Evolutionary conservation across 768 basidiomycete genomes (phyloP), one percentile per base, ranked within the genome.

Genomic region (Leccinum imitatum): DNA sequence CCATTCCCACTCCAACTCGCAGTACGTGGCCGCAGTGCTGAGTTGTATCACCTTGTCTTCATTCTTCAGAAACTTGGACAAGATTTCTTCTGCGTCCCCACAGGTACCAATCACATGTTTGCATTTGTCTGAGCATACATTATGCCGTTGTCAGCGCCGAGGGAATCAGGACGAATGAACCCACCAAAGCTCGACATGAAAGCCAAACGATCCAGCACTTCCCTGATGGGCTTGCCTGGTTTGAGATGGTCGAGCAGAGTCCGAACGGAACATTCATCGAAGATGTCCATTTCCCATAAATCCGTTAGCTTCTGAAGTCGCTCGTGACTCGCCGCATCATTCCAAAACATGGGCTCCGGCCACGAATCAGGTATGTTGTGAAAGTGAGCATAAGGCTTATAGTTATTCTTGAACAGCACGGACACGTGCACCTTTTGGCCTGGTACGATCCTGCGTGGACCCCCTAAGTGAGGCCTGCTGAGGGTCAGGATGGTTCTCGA

Each of bases 361-460:
- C 72, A 73, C 14, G 56, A 48, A 30, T 63, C 61, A 4, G 61
- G 53, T 10, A 61, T 66, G 25, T 62, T 65, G 53, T 54, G 63
- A 55, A 73, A 73, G 21, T 21, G 64, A 1, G 69, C 71, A 46
- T 27, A 50, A 7, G 72, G 65, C 31, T 66, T 72, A 59, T 73
- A 73, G 27, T 73, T 66, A 47, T 61, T 58, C 59, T 68, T 74
- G 65, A 71, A 73, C 1, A 71, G 46, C 30, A 50, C 73, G 2
- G 72, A 74, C 10, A 74, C 67, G 54, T 74, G 72, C 25, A 73
- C 65, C 41, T 65, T 73, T 48, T 73, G 73, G 14, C 72, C 72
- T 0, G 63, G 69, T 4, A 73, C 27, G 30, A 73, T 73, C 33
- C 47, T 64, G 17, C 73, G 65, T 6, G 69, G 63, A 39, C 56